Evolutionary conservation across 2,329 filamentous ascomycete genomes (phyloP).

Genomic region (Aquanectria penicillioides): DNA sequence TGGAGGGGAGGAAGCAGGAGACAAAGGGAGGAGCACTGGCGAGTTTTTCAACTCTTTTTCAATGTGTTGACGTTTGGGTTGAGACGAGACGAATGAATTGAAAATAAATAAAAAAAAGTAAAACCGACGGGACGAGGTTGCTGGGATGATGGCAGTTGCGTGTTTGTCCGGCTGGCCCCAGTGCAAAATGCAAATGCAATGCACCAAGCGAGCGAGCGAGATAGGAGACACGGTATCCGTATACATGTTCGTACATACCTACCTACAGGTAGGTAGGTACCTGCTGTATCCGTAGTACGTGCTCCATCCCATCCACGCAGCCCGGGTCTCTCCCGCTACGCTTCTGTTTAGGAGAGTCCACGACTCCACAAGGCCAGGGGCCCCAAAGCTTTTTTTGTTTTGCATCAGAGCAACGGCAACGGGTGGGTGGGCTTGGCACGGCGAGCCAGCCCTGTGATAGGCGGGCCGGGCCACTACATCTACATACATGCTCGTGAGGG

Average conservation of each 20-base stretch:
- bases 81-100: conserved; percentile 12
- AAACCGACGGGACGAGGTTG: not conserved
- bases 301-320: too few species aligned
- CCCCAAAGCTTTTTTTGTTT: conserved; percentile 7
- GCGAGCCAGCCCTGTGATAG: conserved; percentile 7
- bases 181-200: not conserved
- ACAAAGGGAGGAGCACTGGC: not conserved
- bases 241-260: too few species aligned
- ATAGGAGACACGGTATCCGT: conserved; percentile 4
- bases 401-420: conserved; percentile 10
- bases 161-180: too few species aligned
- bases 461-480: not conserved
- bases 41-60: not conserved
- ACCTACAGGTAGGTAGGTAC: too few species aligned
- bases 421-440: conserved; percentile 4
- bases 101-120: conserved; percentile 3
- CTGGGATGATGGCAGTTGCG: conserved; percentile 17
- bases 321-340: too few species aligned
- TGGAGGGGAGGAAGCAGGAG: not conserved
- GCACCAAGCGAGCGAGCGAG: conserved; percentile 8
- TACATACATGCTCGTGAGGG: too few species aligned
- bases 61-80: conserved; percentile 13
- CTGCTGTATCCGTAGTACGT: too few species aligned
- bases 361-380: too few species aligned
- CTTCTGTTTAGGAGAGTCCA: too few species aligned